Evolutionary conservation across 257 asterid species (phyloP).

Genomic region (Jacaranda mimosifolia): DNA sequence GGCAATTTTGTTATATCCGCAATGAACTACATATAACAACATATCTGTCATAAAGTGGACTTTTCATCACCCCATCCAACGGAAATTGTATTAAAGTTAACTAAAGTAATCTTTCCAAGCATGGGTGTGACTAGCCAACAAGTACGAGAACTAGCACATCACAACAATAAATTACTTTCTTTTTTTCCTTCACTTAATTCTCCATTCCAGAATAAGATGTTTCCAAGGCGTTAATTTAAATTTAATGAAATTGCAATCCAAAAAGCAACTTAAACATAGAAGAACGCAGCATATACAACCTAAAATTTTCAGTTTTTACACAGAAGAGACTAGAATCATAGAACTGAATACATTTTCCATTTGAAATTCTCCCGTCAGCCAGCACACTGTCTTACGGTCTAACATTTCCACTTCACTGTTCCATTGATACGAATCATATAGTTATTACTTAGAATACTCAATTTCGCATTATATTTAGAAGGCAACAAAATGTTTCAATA

Average conservation of each 20-base stretch:
- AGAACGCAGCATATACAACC: background rate
- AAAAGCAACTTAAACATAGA: slow-evolving; percentile 6
- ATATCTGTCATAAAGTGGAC: slow-evolving; percentile 7
- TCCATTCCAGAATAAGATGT: background rate
- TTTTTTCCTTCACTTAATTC: background rate
- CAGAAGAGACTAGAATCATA: slow-evolving; percentile 4
- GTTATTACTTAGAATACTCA: background rate
- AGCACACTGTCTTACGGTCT: background rate
- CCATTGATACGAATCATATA: background rate
- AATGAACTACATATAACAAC: background rate
- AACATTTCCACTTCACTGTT: too few species aligned
- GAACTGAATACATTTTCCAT: background rate
- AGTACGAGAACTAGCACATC: background rate
- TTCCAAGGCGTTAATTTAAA: background rate
- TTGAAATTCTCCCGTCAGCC: slow-evolving; percentile 4
- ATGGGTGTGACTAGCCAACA: background rate
- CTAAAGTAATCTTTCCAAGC: background rate
- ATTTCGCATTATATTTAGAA: slow-evolving; percentile 16
- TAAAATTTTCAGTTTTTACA: slow-evolving; percentile 17
- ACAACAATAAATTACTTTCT: background rate
- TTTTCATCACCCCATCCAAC: background rate
- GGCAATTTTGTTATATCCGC: slow-evolving; percentile 1
- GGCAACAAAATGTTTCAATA: slow-evolving; percentile 11
- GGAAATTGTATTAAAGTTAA: background rate
- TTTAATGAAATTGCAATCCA: background rate